Base-by-base conservation (phyloP, 176 grass and related monocot species). In the Carex kokanica region DNA sequence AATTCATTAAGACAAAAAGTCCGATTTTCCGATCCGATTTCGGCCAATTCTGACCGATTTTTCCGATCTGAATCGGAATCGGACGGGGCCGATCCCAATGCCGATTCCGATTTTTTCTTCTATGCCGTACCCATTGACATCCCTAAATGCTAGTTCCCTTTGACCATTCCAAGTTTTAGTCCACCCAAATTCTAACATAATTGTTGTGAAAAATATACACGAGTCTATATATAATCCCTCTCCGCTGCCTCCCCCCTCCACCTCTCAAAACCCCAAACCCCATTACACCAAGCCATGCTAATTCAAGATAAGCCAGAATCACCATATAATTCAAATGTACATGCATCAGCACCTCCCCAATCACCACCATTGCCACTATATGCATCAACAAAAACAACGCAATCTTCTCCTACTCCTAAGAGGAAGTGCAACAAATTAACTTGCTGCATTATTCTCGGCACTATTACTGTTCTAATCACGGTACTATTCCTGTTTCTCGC, bases 401-500 rank as follows among this genome's bases (percentile, higher is more conserved):
- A 43, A 43, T 6, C 5, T 8, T 8, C 40, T 43, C 6, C 40
- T 29, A n/a, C 78, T 86, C 73, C 29, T 85, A 24, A 84, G n/a
- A 70, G 2, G 5, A 17, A 75, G 41, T 1, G 2, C n/a, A 64
- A 64, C 63, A 86, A 53, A 86, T 52, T 84, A 57, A 0, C 4
- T 62, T 68, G 78, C 47, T 87, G 83, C 72, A 88, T 86, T 80
- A 0, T 86, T 5, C 11, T 67, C 21, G 58, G 88, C 32, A 5
- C 17, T 72, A 1, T 92, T 23, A 0, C 65, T 17, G 11, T 93
- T 58, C 58, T 93, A 82, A 65, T 90, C 66, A 61, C 49, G 0
- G 56, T 88, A 12, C 41, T 43, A 43, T 45, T 85, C 2, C 38
- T 93, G 0, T 64, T 74, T 57, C 24, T 93, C 69, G 89, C 89